Evolutionary conservation across 495 filamentous ascomycete species (phyloP).

Genomic region (Aspergillus leporis): DNA sequence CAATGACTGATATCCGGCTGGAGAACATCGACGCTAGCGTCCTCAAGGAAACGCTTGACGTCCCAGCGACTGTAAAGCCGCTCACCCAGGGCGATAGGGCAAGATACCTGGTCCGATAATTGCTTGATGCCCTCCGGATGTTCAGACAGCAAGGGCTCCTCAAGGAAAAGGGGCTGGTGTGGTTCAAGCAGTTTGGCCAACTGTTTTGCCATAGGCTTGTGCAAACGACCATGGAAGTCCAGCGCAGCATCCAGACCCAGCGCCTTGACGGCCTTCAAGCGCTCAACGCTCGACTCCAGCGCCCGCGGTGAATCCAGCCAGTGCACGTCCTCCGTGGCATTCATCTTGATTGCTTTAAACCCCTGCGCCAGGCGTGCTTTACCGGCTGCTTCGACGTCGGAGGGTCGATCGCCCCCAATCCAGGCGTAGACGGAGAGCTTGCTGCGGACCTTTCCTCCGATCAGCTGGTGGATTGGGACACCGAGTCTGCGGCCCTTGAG

Average conservation of each 20-base stretch:
- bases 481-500: conserved; percentile 60
- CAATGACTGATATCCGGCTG: conserved; percentile 78
- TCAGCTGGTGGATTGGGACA: conserved; percentile 69
- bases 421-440: conserved; percentile 75
- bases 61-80: conserved; percentile 76
- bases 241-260: conserved; percentile 71
- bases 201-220: conserved; percentile 82
- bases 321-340: conserved; percentile 74
- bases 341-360: conserved; percentile 78
- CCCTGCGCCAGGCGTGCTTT: conserved; percentile 68
- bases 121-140: conserved; percentile 70
- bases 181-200: conserved; percentile 70
- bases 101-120: conserved; percentile 59
- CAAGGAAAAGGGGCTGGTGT: conserved; percentile 74
- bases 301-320: conserved; percentile 74
- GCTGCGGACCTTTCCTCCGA: conserved; percentile 72
- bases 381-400: conserved; percentile 62
- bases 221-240: conserved; percentile 78
- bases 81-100: conserved; percentile 75
- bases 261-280: conserved; percentile 67
- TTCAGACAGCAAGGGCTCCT: conserved; percentile 74
- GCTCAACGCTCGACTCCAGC: conserved; percentile 65
- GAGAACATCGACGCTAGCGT: conserved; percentile 68
- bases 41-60: conserved; percentile 70
- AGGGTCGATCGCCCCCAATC: conserved; percentile 81